Evolutionary conservation across 2,329 filamentous ascomycete species (phyloP), one percentile per base, ranked within the genome.

Genomic region (Trichoderma citrinoviride): DNA sequence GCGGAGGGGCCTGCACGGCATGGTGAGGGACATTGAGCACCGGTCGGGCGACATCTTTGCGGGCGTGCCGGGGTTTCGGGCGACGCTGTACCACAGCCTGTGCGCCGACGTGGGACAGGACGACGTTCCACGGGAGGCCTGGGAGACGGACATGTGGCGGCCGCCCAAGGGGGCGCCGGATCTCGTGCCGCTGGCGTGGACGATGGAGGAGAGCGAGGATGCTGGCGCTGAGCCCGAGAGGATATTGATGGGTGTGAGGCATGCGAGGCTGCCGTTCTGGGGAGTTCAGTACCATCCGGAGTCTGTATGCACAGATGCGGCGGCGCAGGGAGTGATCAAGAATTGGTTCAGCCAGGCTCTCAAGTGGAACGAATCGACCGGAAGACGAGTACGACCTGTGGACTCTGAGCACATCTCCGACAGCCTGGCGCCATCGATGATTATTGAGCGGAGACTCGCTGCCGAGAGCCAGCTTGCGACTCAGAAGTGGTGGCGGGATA

Each of bases 251-350:
- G 91, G 85, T 0, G 86, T 89, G 17, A 85, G 82, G 68, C 92
- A 96, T 74, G 77, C 74, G 19, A 73, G 68, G 1, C 88, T 87
- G 68, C 93, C 93, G 0, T 90, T 94, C 68, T 96, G 90, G 88
- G 93, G 90, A 0, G 82, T 97, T 19, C 93, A 97, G 73, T 97
- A 95, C 71, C 93, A 97, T 72, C 93, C 93, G 0, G 93, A 97
- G 75, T 96, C 92, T 0, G 85, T 92, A 15, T 96, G 92, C 74
- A 96, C 93, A 4, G 90, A 91, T 44, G 77, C 81, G 3, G 83
- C 84, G 66, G 88, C 90, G 1, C 84, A 83, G 21, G 78, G 79
- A 15, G 81, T 96, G 27, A 81, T 96, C 41, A 76, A 76, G 57
- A 92, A 91, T 71, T 97, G 93, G 92, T 95, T 93, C 83, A 73